Base-by-base conservation (phyloP, 352 stramenopile species). In the Globisporangium yorkense region DNA sequence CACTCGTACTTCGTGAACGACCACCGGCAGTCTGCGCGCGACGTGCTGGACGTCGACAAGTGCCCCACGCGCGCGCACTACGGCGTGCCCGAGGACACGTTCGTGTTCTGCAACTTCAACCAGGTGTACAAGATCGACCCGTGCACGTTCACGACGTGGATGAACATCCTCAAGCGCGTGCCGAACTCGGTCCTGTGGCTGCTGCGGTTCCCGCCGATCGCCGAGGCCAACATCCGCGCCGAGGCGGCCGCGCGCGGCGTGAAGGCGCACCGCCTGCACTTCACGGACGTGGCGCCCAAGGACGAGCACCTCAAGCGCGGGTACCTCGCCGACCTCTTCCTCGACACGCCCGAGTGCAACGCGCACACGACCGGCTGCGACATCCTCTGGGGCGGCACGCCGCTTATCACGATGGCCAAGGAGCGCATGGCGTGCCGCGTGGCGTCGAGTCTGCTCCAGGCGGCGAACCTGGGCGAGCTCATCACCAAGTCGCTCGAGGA, bases 81-180 rank as follows among this genome's bases (percentile, higher is more conserved):
- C 51, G 92, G 89, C 37, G 77, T 98, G 0, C 82, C 88, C 0
- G 90, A 98, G 33, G 88, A 97, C 70, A 78, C 75, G 54, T 97
- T 98, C 67, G 92, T 98, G 31, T 98, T 97, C 63, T 96, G 89
- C 62, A 97, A 96, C 62, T 98, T 98, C 59, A 97, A 97, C 53
- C 86, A 97, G 61, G 68, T 97, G 13, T 97, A 97, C 87, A 98
- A 98, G 74, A 96, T 98, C 31, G 91, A 97, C 49, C 94, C 93
- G 7, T 60, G 70, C 12, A 93, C 87, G 31, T 98, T 98, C 67
- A 74, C 71, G 16, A 84, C 79, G 10, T 98, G 94, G 94, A 96
- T 96, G 80, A 87, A 92, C 53, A 96, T 98, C 53, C 69, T 98
- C 16, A 92, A 93, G 67, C 81, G 88, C 48, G 92, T 98, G 33